Base-by-base conservation (phyloP, 106 monocot genomes). In the Dendrobium chrysotoxum region DNA sequence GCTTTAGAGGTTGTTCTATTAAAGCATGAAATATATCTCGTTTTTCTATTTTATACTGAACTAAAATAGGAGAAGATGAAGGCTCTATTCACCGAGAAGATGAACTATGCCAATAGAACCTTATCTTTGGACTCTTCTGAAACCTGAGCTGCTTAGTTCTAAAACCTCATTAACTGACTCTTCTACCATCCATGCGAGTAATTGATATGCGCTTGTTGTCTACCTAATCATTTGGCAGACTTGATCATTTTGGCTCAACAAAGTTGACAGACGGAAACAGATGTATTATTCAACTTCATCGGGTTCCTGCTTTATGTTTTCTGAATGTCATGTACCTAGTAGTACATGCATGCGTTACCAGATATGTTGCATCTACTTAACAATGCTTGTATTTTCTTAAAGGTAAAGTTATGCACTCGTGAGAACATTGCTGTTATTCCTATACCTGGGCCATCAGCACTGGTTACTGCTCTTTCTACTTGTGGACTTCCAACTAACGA, bases 391-490 rank as follows among this genome's bases (percentile, higher is more conserved):
- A 16, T 70, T 70, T 83, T 78, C 1, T 50, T 78, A 61, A 72
- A 98, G 97, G 86, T 89, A 55, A 98, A 91, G 64, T 77, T 85
- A 73, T 98, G 97, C 78, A 77, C 64, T 11, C 85, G 61, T 77
- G 88, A 94, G 72, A 89, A 89, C 75, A 88, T 98, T 17, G 81
- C 83, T 80, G 89, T 98, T 25, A 75, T 87, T 84, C 97, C 97
- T 77, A 87, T 98, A 85, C 97, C 97, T 71, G 97, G 97, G 26
- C 94, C 94, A 53, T 98, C 91, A 81, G 97, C 97, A 82, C 20
- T 91, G 72, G 67, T 94, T 79, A 80, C 94, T 91, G 97, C 94
- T 80, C 87, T 98, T 88, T 94, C 94, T 72, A 94, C 91, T 68
- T 92, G 94, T 81, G 97, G 97, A 28, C 86, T 98, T 41, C 77